A percentile compares a stretch with the other conserved stretches of the same genome.
These are phyloP conservation scores for Solanum lycopersicoides DNA, from an alignment of 257 asterid species.

Conservation along the genomic window DNA sequence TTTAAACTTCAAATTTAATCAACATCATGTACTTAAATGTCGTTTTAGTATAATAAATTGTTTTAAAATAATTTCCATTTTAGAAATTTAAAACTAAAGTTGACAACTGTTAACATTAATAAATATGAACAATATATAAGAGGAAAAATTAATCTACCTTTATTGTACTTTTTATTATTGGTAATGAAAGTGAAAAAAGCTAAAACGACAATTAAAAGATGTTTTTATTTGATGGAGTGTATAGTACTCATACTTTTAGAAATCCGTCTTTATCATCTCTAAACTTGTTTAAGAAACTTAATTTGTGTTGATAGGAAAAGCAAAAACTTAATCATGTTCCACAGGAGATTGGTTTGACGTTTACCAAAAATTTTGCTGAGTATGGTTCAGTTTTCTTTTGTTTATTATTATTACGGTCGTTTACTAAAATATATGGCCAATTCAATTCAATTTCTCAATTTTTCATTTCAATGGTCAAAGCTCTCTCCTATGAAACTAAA, in stretches of 20 bases:
- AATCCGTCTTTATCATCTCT: background rate
- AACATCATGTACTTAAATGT: background rate
- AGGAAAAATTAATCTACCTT: background rate
- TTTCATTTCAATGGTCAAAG: background rate
- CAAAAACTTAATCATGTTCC: background rate
- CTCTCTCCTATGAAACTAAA: background rate
- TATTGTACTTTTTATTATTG: background rate
- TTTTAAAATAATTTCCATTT: too few relatives aligned
- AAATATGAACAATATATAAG: background rate
- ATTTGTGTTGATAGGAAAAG: background rate
- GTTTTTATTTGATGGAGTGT: background rate
- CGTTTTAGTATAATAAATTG: background rate
- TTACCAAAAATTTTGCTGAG: too few relatives aligned
- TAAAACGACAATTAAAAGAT: background rate
- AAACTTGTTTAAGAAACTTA: background rate
- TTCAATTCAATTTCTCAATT: background rate
- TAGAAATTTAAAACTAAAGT: background rate
- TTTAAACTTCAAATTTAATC: background rate
- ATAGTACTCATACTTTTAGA: background rate
- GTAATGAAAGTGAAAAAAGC: background rate
- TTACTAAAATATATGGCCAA: background rate
- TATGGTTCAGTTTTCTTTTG: background rate
- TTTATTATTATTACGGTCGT: background rate
- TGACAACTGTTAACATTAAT: too few relatives aligned
- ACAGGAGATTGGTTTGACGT: background rate